Percentiles rank a stretch among this genome's conserved stretches.
Evolutionary conservation across 1,139 yeast species (phyloP).

Genomic region (Blastobotrys malaysiensis): DNA sequence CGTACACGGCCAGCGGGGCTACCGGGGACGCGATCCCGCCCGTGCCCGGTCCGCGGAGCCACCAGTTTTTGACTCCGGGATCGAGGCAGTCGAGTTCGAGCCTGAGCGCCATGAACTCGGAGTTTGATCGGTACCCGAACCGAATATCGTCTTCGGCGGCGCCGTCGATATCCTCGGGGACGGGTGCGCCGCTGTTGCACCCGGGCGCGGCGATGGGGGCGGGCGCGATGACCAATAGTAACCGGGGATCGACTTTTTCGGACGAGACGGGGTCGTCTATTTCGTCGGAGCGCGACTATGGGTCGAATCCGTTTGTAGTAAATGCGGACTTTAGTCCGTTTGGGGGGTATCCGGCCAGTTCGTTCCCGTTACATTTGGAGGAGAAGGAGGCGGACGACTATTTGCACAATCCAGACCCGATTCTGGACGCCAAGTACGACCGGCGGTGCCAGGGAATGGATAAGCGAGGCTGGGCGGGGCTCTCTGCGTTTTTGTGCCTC

Average conservation of each 20-base stretch:
- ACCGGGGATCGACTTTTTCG: constrained; percentile 25
- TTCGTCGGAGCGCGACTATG: constrained; percentile 21
- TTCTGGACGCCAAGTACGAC: constrained; percentile 75
- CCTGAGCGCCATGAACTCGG: constrained; percentile 26
- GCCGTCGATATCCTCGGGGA: constrained; percentile 25
- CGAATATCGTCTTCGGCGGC: constrained; percentile 32
- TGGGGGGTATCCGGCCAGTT: constrained; percentile 89
- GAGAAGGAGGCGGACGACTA: constrained; percentile 92
- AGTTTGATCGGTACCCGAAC: constrained; percentile 37
- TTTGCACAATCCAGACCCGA: constrained; percentile 89
- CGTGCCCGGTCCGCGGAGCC: constrained; percentile 6
- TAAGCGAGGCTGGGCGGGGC: constrained; percentile 33
- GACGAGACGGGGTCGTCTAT: constrained; percentile 25
- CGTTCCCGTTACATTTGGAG: constrained; percentile 79
- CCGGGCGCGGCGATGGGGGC: constrained; percentile 7
- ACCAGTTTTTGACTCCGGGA: constrained; percentile 12
- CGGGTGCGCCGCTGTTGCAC: constrained; percentile 14
- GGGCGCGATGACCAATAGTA: constrained; percentile 8
- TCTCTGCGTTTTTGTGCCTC: constrained; percentile 51
- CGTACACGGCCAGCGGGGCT: constrained; percentile 9
- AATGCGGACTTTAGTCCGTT: constrained; percentile 61
- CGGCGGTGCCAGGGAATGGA: constrained; percentile 52
- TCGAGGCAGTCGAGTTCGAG: constrained; percentile 25
- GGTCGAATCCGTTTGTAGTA: constrained; percentile 29
- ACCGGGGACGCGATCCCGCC: constrained; percentile 10